Conservation (phyloP, 345 rosid genomes). For the Psidium guajava region DNA sequence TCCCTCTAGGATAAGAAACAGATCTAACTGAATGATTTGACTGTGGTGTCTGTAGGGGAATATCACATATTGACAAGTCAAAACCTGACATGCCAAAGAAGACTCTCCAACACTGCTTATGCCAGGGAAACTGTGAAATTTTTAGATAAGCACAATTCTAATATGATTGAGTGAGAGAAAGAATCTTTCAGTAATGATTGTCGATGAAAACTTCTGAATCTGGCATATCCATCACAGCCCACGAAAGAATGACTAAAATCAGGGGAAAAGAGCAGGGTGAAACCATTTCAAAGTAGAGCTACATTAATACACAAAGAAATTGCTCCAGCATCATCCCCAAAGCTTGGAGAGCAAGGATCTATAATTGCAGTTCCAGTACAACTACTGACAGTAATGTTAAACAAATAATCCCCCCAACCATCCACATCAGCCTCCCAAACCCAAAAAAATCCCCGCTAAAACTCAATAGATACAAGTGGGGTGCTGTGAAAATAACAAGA, state of each 20-base stretch:
- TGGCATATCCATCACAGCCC: not conserved
- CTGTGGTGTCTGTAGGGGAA: not conserved
- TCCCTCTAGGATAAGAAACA: not conserved
- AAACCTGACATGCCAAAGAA: not conserved
- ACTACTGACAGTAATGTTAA: not conserved
- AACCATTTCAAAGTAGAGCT: not conserved
- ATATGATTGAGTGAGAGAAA: not conserved
- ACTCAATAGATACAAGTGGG: not conserved
- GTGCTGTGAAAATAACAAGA: not conserved
- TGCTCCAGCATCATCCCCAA: not conserved
- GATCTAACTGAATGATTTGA: not conserved
- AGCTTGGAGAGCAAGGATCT: not conserved
- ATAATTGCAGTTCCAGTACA: not conserved
- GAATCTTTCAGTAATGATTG: not conserved
- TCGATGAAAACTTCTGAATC: not conserved
- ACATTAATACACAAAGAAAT: not conserved
- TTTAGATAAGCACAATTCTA: not conserved
- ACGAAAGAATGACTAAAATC: not conserved
- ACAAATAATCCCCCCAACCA: not conserved
- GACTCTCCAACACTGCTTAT: not conserved
- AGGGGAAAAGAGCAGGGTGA: not conserved
- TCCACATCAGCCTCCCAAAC: not conserved
- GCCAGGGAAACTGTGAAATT: not conserved
- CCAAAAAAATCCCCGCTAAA: not conserved
- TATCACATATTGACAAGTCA: not conserved